These are phyloP conservation scores for Apiotrichum montevideense DNA, from an alignment of 1,284 basidiomycete species.

Conservation along the genomic window DNA sequence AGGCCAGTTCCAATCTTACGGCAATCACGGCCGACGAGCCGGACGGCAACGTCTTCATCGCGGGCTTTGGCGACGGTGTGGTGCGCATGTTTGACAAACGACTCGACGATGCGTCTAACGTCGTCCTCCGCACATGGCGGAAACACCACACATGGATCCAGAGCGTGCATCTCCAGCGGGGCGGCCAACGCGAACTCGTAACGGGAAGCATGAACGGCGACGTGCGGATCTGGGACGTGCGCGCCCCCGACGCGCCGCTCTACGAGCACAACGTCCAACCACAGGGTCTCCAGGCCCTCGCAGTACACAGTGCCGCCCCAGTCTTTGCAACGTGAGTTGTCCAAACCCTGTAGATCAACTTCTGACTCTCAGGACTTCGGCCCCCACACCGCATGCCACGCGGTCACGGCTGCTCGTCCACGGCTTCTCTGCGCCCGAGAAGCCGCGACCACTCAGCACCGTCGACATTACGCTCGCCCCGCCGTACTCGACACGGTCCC, in stretches of 20 bases:
- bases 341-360: background rate
- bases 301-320: slow-evolving; percentile 76
- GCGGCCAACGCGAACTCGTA: slow-evolving; percentile 65
- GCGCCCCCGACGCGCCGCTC: slow-evolving; percentile 59
- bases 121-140: slow-evolving; percentile 67
- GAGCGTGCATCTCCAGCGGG: slow-evolving; percentile 79
- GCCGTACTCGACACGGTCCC: slow-evolving; percentile 15
- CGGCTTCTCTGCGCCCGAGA: slow-evolving; percentile 35
- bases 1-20: slow-evolving; percentile 84
- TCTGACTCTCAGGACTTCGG: slow-evolving; percentile 30
- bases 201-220: slow-evolving; percentile 92
- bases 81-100: slow-evolving; percentile 90
- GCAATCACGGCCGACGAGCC: slow-evolving; percentile 70
- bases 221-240: slow-evolving; percentile 86
- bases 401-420: slow-evolving; percentile 42
- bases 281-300: slow-evolving; percentile 73
- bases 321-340: slow-evolving; percentile 76
- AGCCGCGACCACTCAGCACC: slow-evolving; percentile 33
- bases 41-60: slow-evolving; percentile 73
- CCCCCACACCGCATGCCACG: slow-evolving; percentile 28
- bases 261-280: slow-evolving; percentile 64
- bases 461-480: slow-evolving; percentile 36
- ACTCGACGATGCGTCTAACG: slow-evolving; percentile 73
- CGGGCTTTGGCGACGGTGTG: slow-evolving; percentile 87
- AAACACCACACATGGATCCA: slow-evolving; percentile 89